Evolutionary conservation across 2,329 filamentous ascomycete genomes (phyloP), one percentile per base, ranked within the genome.

Genomic region (Rhynchosporium agropyri): DNA sequence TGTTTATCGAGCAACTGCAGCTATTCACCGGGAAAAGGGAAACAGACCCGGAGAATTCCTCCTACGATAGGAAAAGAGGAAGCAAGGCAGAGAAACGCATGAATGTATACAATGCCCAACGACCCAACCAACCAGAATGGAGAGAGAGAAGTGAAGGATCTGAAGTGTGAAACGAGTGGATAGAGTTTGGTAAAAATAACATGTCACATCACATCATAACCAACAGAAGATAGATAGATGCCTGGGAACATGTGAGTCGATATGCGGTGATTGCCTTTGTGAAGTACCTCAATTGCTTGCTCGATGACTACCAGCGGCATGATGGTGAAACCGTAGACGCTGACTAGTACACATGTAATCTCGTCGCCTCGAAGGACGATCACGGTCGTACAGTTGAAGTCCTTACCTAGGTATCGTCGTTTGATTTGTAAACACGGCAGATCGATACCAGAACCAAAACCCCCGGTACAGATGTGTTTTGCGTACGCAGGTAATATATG

Each of bases 71-170:
- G 33, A 5, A 40, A n/a, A 54, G n/a, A 28, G n/a, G 33, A 54
- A 54, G 33, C 50, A 54, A 54, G 50, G 50, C 36, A 40, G 50
- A 40, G 28, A 28, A 26, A 9, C 15, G 51, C 51, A 54, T 54
- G 51, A 54, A 54, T 40, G 50, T 36, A 28, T 40, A 28, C 28
- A 54, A 46, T n/a, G n/a, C 3, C 9, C 36, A 12, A 13, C 7
- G 51, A 42, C 51, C 51, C 7, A 33, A 42, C 51, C 51, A 54
- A 40, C 20, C 51, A 42, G 33, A 6, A 28, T 4, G 36, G 40
- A 40, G 20, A 12, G 40, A 40, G 20, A 12, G n/a, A 38, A 26
- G 36, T 40, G 33, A 54, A 54, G 51, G 51, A 54, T 54, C 38
- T 26, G 36, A 42, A 9, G 38, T 40, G 33, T 54, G 51, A 54